A percentile compares a stretch with the other conserved stretches of the same genome.
Conservation (phyloP, 2,329 filamentous ascomycete genomes). For the Epicoccum nigrum region DNA sequence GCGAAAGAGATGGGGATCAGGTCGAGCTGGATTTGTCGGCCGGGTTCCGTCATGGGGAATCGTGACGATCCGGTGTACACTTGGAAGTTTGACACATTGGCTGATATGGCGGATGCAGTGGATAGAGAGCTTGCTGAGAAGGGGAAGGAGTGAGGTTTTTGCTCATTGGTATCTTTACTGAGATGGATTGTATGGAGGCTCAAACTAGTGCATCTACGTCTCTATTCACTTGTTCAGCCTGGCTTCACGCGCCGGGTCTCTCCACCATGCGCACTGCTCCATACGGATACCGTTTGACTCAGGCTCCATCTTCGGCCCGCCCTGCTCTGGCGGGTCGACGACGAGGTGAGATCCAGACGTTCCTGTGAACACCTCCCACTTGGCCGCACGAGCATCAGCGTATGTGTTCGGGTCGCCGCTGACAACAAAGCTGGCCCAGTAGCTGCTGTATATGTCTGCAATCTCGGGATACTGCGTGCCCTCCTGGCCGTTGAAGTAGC, state of each 20-base stretch:
- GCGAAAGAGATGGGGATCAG: constrained; percentile 65
- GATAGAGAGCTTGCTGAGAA: constrained; percentile 49
- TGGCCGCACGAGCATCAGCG: constrained; percentile 24
- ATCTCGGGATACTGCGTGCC: constrained; percentile 39
- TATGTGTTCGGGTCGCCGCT: constrained; percentile 44
- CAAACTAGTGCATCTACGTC: background rate
- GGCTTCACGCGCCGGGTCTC: constrained; percentile 35
- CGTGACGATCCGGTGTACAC: constrained; percentile 49
- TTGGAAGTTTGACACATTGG: constrained; percentile 65
- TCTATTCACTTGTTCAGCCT: constrained; percentile 40
- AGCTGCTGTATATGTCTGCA: constrained; percentile 40
- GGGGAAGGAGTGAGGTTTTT: background rate
- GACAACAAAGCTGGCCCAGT: constrained; percentile 46
- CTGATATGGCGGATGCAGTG: constrained; percentile 65
- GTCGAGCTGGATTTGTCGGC: constrained; percentile 69
- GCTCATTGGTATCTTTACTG: background rate
- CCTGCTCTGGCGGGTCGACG: constrained; percentile 30
- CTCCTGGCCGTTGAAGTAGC: constrained; percentile 40
- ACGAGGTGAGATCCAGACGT: constrained; percentile 25
- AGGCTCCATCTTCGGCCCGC: constrained; percentile 34
- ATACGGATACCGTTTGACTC: constrained; percentile 36
- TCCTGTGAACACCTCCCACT: constrained; percentile 39
- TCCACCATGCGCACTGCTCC: constrained; percentile 43
- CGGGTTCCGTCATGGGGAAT: constrained; percentile 55
- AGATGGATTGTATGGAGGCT: no score